A percentile compares a stretch with the other conserved stretches of the same genome.
phyloP scores from a whole-genome alignment of 768 basidiomycete genomes.

The Multifurca ochricompacta region DNA sequence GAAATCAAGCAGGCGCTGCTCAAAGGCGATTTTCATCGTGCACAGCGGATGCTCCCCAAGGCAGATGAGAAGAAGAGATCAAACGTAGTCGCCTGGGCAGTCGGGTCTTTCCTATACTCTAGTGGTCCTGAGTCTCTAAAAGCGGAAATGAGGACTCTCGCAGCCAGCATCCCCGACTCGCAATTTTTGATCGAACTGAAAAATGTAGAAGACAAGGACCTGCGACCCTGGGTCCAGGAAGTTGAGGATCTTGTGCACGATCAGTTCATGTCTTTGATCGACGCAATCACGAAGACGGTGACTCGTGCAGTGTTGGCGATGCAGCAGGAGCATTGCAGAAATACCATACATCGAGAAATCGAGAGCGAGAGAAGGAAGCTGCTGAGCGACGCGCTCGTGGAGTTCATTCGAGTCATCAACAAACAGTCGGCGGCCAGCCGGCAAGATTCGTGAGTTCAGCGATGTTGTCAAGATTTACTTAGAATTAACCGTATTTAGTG shows the following conservation, averaged over 20 bases:
- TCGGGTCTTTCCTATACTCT: background rate
- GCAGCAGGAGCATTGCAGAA: constrained; percentile 1
- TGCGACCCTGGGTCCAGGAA: background rate
- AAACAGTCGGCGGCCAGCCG: background rate
- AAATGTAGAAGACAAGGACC: background rate
- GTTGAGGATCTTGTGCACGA: background rate
- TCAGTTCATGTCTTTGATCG: background rate
- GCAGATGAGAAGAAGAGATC: background rate
- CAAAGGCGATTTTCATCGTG: background rate
- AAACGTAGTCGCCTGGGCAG: too few species aligned
- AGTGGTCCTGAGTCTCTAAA: background rate
- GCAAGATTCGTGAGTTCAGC: background rate
- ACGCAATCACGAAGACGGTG: background rate
- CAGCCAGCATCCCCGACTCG: background rate
- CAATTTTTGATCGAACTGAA: constrained; percentile 5
- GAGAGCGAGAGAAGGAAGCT: background rate
- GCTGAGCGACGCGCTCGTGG: background rate
- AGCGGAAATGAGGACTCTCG: constrained; percentile 1
- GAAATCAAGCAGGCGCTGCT: background rate
- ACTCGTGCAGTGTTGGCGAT: background rate
- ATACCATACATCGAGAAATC: background rate
- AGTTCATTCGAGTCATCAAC: constrained; percentile 6
- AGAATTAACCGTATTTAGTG: background rate
- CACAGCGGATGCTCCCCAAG: background rate
- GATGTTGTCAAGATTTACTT: background rate